Percentiles rank a stretch among this genome's conserved stretches.
Conservation (phyloP, 1,284 basidiomycete genomes). For the Ceratobasidium papillatum region DNA sequence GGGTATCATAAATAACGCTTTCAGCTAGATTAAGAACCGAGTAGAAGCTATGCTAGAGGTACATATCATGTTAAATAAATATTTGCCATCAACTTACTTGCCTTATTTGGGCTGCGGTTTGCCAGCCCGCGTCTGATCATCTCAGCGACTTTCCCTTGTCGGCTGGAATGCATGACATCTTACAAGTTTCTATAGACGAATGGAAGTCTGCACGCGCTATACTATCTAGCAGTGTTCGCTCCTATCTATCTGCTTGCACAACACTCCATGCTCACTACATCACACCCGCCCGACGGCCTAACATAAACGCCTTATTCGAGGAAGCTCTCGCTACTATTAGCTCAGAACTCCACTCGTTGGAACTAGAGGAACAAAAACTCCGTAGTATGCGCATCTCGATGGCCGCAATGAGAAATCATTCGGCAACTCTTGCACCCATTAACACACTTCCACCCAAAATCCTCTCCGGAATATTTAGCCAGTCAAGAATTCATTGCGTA, state of each 20-base stretch:
- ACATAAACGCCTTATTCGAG: background rate
- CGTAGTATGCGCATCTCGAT: background rate
- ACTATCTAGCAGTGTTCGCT: background rate
- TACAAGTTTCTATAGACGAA: background rate
- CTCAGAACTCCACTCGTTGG: background rate
- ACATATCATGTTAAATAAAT: too few relatives aligned
- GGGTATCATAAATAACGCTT: too few relatives aligned
- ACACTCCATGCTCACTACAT: background rate
- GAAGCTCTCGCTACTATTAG: background rate
- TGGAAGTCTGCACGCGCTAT: background rate
- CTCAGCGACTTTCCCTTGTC: background rate
- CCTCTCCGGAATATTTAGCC: background rate
- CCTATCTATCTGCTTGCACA: background rate
- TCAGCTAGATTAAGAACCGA: too few relatives aligned
- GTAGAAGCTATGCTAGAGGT: too few relatives aligned
- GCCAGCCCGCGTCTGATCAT: background rate
- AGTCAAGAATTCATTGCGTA: background rate
- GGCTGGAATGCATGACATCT: background rate
- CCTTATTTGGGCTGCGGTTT: background rate
- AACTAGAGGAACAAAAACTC: background rate
- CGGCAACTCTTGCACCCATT: background rate
- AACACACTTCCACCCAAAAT: slow-evolving; percentile 15
- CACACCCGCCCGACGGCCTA: background rate
- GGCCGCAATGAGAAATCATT: background rate
- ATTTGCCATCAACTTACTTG: background rate